Conservation (phyloP, 306 rosid species). For the Fragaria vesca region DNA sequence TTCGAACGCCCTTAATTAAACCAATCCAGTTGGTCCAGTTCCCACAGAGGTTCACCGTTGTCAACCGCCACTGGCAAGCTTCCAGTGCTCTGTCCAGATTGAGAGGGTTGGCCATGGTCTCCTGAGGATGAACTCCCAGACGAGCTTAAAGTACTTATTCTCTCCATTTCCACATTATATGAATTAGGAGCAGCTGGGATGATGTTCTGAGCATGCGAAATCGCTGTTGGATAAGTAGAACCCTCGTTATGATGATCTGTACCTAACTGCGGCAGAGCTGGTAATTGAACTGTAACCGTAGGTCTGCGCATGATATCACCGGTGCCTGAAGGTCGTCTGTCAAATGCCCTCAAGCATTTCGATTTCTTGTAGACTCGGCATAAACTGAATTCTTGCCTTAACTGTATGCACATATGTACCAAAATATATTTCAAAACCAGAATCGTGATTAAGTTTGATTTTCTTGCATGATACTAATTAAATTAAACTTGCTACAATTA, state of each 20-base stretch:
- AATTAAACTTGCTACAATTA: background rate
- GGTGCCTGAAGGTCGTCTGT: constrained; percentile 49
- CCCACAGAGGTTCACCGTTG: constrained; percentile 41
- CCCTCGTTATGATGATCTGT: constrained; percentile 11
- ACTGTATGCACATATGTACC: constrained; percentile 34
- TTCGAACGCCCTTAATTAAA: constrained; percentile 14
- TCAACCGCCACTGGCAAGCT: constrained; percentile 21
- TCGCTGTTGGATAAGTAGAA: constrained; percentile 1
- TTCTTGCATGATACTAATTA: background rate
- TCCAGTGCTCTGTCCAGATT: constrained; percentile 16
- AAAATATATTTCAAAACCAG: background rate
- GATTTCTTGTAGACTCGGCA: constrained; percentile 86
- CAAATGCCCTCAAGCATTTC: constrained; percentile 74
- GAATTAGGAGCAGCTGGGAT: background rate
- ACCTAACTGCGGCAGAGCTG: background rate
- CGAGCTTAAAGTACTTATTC: constrained; percentile 28
- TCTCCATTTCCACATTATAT: constrained; percentile 14
- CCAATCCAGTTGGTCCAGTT: constrained; percentile 58
- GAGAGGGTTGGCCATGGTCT: constrained; percentile 35
- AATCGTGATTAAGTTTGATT: background rate
- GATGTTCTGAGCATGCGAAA: background rate
- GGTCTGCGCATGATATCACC: background rate
- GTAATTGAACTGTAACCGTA: background rate
- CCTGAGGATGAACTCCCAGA: constrained; percentile 53
- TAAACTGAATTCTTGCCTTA: constrained; percentile 72